Evolutionary conservation across 345 rosid genomes (phyloP), one percentile per base, ranked within the genome.

Genomic region (Pistacia atlantica): DNA sequence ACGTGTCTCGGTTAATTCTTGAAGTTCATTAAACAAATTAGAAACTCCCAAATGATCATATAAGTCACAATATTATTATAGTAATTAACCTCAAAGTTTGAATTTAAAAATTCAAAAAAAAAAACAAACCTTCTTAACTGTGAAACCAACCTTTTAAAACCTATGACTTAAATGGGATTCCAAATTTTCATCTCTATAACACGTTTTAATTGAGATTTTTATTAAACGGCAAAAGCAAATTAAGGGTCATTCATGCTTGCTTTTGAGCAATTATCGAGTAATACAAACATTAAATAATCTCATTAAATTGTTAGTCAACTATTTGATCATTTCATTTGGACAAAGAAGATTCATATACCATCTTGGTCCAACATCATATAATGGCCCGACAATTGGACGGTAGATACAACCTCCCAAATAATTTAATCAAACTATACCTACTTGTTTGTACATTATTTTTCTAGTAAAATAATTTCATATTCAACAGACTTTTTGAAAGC

Each of bases 241-340:
- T 1, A 31, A 31, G 25, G 25, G 0, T 25, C 25, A 25, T 25
- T 42, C 35, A n/a, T 45, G 58, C 9, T 51, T 35, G 49, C 74
- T 51, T 77, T 77, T 33, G 31, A 54, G 22, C 71, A 63, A 77
- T 63, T 37, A 71, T 71, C 55, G 49, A 64, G 57, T n/a, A 51
- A 56, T 20, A 35, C 35, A 25, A 9, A 62, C 4, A 38, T 38
- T 38, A 38, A 38, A 38, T 38, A 38, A 25, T 11, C 16, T 35
- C 16, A 54, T 5, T 42, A 28, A 62, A 54, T 78, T 45, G 3
- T 31, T 31, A 65, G 76, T 65, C 76, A 56, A 56, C 71, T 12
- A 45, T 37, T 69, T 2, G 38, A 38, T 54, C 37, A 48, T 58
- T 72, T 18, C 28, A 35, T 48, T 72, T 28, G 37, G 37, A 37